A percentile compares a stretch with the other conserved stretches of the same genome.
phyloP scores from a whole-genome alignment of 345 rosid genomes.

The Tarenaya hassleriana region DNA sequence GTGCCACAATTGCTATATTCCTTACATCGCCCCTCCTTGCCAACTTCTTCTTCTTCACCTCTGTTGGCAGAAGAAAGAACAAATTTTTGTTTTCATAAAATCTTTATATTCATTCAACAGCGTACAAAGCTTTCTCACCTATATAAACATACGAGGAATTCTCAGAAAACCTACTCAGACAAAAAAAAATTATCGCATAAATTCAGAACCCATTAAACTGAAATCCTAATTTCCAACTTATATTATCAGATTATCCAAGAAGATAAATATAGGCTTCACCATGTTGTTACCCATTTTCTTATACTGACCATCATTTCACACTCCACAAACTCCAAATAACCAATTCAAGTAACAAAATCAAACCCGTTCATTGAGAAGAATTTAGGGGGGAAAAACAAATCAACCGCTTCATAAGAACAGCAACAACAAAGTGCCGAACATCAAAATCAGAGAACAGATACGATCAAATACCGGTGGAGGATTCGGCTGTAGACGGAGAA shows the following conservation, averaged over 20 bases:
- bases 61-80: slow-evolving; percentile 32
- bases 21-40: slow-evolving; percentile 72
- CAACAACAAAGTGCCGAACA: background rate
- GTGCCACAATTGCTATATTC: slow-evolving; percentile 95
- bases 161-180: background rate
- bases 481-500: slow-evolving; percentile 46
- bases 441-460: background rate
- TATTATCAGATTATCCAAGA: background rate
- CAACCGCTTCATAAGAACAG: slow-evolving; percentile 6
- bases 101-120: background rate
- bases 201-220: no score
- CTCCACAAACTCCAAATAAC: background rate
- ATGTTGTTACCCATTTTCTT: slow-evolving; percentile 1
- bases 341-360: background rate
- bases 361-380: background rate
- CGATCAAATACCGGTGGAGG: slow-evolving; percentile 43
- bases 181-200: no score
- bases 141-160: background rate
- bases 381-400: slow-evolving; percentile 11
- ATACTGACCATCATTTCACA: background rate
- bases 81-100: slow-evolving; percentile 15
- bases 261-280: background rate
- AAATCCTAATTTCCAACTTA: background rate
- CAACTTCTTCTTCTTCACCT: slow-evolving; percentile 70
- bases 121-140: background rate